Evolutionary conservation across 1,284 basidiomycete genomes (phyloP).

Genomic region (Sanghuangporus baumii): DNA sequence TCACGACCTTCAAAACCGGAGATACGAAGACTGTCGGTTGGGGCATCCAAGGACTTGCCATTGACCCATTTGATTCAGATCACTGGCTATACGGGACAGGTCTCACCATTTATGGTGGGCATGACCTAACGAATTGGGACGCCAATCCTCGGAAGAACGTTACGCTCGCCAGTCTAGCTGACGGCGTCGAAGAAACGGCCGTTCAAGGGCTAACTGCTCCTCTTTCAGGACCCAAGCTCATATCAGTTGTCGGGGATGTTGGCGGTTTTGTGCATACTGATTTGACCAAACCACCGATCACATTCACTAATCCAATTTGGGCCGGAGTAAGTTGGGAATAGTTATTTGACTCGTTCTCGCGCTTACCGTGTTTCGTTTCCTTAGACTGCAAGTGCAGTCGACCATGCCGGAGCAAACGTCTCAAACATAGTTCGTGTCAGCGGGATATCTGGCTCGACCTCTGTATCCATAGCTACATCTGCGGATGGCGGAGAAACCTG

Average conservation of each 20-base stretch:
- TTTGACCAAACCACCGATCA: conserved; percentile 19
- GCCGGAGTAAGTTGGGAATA: conserved; percentile 9
- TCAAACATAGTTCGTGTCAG: conserved; percentile 23
- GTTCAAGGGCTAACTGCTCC: conserved; percentile 22
- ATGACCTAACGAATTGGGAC: conserved; percentile 24
- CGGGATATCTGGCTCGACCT: conserved; percentile 9
- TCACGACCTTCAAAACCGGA: conserved; percentile 17
- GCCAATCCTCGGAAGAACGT: conserved; percentile 21
- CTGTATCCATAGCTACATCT: conserved; percentile 21
- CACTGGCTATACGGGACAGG: conserved; percentile 26
- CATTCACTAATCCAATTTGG: conserved; percentile 21
- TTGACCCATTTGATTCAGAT: conserved; percentile 23
- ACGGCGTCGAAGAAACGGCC: conserved; percentile 22
- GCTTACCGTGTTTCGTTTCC: neutral
- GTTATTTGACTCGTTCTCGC: neutral
- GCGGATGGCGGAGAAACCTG: conserved; percentile 22
- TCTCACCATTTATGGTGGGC: conserved; percentile 20
- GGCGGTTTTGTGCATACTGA: conserved; percentile 23
- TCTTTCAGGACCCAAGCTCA: conserved; percentile 20
- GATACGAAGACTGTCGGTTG: conserved; percentile 23
- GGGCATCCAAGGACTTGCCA: conserved; percentile 20
- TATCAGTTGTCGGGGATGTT: conserved; percentile 22
- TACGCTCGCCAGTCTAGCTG: conserved; percentile 22
- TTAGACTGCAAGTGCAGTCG: conserved; percentile 13
- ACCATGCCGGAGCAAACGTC: conserved; percentile 23